These are phyloP conservation scores for Annulohypoxylon moriforme DNA, from an alignment of 495 filamentous ascomycete genomes.

Conservation along the genomic window DNA sequence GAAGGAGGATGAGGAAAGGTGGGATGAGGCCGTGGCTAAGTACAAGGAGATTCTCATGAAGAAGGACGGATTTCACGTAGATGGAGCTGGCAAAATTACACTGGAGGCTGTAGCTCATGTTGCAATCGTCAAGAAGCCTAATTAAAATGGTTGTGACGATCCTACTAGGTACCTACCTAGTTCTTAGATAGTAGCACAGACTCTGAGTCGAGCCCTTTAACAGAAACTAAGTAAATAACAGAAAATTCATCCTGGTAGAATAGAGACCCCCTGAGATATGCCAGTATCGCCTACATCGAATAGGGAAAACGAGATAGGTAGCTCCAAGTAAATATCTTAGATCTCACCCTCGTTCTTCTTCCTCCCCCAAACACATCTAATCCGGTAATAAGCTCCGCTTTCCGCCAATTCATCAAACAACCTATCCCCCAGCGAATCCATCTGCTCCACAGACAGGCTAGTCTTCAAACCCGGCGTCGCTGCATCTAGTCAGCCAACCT, in stretches of 20 bases:
- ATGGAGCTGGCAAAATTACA: background rate
- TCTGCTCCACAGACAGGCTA: too few species aligned
- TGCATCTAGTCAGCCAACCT: too few species aligned
- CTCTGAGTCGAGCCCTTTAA: too few species aligned
- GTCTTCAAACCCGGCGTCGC: too few species aligned
- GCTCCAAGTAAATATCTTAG: background rate
- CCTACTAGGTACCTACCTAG: too few species aligned
- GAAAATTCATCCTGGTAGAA: background rate
- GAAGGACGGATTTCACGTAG: background rate
- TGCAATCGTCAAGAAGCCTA: background rate
- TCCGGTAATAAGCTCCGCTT: too few species aligned
- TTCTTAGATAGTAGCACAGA: too few species aligned
- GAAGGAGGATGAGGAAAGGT: background rate
- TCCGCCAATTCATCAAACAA: too few species aligned
- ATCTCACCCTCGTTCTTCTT: background rate
- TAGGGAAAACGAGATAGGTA: background rate
- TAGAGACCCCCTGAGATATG: too few species aligned
- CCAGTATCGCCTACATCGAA: background rate
- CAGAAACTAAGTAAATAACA: background rate
- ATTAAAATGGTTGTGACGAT: too few species aligned
- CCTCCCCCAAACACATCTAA: background rate
- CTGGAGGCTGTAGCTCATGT: background rate
- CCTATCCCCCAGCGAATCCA: too few species aligned
- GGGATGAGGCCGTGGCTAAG: background rate
- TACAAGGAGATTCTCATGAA: background rate